Evolutionary conservation across 495 filamentous ascomycete species (phyloP).

Genomic region (Talaromyces proteolyticus): DNA sequence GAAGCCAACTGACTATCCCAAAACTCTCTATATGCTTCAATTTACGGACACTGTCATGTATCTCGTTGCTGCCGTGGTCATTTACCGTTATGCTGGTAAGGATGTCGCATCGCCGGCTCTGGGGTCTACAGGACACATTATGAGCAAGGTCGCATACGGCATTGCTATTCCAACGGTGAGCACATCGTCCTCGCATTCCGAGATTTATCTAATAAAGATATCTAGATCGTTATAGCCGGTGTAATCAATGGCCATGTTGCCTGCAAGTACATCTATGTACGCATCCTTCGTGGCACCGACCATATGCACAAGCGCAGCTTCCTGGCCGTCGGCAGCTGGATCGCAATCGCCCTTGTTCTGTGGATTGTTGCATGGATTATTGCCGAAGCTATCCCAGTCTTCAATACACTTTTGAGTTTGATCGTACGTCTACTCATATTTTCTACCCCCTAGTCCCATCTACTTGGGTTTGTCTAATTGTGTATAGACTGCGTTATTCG

Average conservation of each 20-base stretch:
- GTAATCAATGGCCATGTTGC: conserved; percentile 64
- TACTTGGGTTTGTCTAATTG: too few relatives aligned
- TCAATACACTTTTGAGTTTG: conserved; percentile 56
- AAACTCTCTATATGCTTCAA: conserved; percentile 61
- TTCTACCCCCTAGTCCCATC: too few relatives aligned
- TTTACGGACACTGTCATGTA: conserved; percentile 62
- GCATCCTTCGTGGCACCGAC: conserved; percentile 48
- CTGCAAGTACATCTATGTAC: conserved; percentile 61
- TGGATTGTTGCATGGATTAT: conserved; percentile 66
- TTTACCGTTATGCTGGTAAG: conserved; percentile 67
- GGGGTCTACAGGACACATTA: conserved; percentile 51
- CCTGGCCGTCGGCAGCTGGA: conserved; percentile 45
- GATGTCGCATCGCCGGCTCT: conserved; percentile 66
- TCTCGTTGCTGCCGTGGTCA: conserved; percentile 56
- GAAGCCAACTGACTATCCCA: conserved; percentile 57
- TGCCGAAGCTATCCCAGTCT: conserved; percentile 67
- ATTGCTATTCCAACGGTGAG: conserved; percentile 61
- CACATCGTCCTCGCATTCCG: conserved; percentile 46
- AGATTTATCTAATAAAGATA: too few relatives aligned
- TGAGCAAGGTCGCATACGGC: conserved; percentile 73
- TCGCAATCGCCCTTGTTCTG: conserved; percentile 45
- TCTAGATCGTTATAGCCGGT: conserved; percentile 52
- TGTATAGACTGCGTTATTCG: too few relatives aligned
- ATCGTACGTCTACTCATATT: too few relatives aligned
- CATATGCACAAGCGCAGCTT: conserved; percentile 51